Evolutionary conservation across 345 rosid species (phyloP).

Genomic region (Dipteronia dyeriana): DNA sequence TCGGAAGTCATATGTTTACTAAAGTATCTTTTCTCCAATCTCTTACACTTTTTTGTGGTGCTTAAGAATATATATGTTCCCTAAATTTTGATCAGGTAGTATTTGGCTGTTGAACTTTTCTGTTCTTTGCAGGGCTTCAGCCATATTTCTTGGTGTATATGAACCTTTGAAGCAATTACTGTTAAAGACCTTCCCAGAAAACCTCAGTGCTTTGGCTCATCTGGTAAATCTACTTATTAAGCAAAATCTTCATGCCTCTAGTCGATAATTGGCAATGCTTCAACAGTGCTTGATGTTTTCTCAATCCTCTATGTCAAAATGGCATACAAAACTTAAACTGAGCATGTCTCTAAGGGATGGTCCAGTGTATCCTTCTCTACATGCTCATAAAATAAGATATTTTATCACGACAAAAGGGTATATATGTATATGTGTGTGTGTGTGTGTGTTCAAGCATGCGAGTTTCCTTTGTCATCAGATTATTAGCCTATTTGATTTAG

Average conservation of each 20-base stretch:
- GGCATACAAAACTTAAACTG: not conserved
- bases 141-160: slow-evolving; percentile 65
- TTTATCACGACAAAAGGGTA: not conserved
- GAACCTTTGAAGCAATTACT: slow-evolving; percentile 68
- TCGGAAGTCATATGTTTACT: not conserved
- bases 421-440: too few species aligned
- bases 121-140: slow-evolving; percentile 57
- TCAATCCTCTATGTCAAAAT: not conserved
- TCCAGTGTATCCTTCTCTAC: slow-evolving; percentile 6
- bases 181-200: slow-evolving; percentile 52
- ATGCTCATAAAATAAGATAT: not conserved
- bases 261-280: not conserved
- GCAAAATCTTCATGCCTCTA: slow-evolving; percentile 8
- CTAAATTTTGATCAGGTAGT: not conserved
- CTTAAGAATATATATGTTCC: not conserved
- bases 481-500: not conserved
- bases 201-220: slow-evolving; percentile 63
- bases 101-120: slow-evolving; percentile 16
- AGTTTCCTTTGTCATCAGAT: not conserved
- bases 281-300: not conserved
- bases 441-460: not conserved
- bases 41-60: not conserved
- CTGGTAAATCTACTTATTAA: slow-evolving; percentile 40
- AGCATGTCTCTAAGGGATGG: not conserved
- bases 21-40: not conserved